phyloP scores from a whole-genome alignment of 169 alveolate species.

The Plasmodium cynomolgi region DNA sequence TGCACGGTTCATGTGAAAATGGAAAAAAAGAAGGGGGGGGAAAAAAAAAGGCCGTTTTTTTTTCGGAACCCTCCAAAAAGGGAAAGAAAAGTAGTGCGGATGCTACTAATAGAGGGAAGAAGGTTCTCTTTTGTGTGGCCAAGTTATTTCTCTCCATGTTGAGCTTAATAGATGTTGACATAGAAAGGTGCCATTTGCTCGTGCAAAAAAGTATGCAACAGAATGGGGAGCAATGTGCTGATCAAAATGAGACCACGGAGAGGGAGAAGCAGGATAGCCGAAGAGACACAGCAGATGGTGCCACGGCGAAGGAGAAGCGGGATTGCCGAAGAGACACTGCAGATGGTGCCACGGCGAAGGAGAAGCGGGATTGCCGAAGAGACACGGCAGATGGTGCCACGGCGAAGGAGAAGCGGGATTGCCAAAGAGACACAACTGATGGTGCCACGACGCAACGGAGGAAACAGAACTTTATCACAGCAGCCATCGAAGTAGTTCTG shows the following conservation, averaged over 20 bases:
- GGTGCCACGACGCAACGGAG: neutral
- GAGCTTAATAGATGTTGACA: neutral
- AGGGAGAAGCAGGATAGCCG: too few species aligned
- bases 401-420: neutral
- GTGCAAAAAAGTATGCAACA: neutral
- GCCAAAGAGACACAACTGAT: neutral
- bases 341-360: neutral
- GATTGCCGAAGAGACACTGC: neutral
- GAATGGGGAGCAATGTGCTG: neutral
- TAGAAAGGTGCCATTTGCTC: neutral
- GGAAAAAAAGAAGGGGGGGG: neutral
- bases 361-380: neutral
- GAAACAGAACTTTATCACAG: neutral
- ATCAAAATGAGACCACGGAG: neutral
- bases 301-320: neutral
- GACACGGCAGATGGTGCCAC: neutral
- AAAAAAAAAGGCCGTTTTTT: neutral
- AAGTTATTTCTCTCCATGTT: neutral
- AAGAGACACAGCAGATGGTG: too few species aligned
- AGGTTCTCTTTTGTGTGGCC: neutral
- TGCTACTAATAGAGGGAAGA: neutral
- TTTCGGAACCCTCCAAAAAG: neutral
- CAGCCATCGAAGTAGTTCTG: neutral
- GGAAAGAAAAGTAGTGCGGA: neutral
- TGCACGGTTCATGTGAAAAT: neutral